phyloP scores from a whole-genome alignment of 371 early-diverging fungal species.

The Vairimorpha apis region DNA sequence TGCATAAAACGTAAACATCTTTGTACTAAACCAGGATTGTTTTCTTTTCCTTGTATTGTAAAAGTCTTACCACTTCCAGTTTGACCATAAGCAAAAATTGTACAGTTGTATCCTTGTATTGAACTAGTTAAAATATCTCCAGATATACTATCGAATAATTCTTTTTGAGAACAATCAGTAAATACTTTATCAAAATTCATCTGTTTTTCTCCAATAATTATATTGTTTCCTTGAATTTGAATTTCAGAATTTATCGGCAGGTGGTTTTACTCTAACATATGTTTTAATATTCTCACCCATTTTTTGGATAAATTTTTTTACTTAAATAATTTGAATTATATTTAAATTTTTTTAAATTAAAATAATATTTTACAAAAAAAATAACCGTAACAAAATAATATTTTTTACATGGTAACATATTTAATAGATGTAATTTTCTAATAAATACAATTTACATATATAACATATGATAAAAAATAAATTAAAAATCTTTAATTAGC shows the following conservation, averaged over 20 bases:
- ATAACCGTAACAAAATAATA: too few relatives aligned
- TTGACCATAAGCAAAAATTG: constrained; percentile 64
- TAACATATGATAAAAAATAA: neutral
- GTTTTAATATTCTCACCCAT: constrained; percentile 52
- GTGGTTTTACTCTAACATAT: constrained; percentile 45
- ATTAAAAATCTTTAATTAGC: neutral
- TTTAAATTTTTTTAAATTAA: neutral
- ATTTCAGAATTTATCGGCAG: constrained; percentile 8
- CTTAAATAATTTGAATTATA: neutral
- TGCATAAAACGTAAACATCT: constrained; percentile 45
- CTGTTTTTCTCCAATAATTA: constrained; percentile 22
- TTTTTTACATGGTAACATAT: neutral
- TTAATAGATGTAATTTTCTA: neutral
- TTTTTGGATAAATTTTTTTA: neutral
- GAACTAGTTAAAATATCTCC: constrained; percentile 36
- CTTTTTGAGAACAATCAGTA: constrained; percentile 37
- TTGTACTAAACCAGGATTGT: constrained; percentile 56
- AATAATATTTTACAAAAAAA: neutral
- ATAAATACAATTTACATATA: neutral
- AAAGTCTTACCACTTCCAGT: constrained; percentile 64
- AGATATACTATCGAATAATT: constrained; percentile 35
- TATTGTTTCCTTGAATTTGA: constrained; percentile 12
- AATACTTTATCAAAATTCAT: constrained; percentile 46
- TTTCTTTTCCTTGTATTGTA: constrained; percentile 61
- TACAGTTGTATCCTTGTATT: constrained; percentile 58